Base-by-base conservation (phyloP, 495 filamentous ascomycete species). In the Parmelia sp. region DNA sequence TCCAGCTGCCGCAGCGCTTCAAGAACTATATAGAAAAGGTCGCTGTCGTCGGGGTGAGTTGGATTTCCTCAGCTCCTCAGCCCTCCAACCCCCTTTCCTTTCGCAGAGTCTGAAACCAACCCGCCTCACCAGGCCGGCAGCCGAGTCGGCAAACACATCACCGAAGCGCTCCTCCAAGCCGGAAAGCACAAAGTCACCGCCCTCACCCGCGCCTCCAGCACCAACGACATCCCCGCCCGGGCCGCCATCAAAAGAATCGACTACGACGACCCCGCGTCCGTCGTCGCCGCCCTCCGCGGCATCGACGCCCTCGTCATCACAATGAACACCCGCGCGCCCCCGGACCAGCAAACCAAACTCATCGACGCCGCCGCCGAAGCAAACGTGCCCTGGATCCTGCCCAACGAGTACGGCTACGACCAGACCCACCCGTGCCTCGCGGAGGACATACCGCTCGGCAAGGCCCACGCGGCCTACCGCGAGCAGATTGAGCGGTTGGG, bases 231-330 rank as follows among this genome's bases (percentile, higher is more conserved):
- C 0, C 80, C 81, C 8, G 56, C 67, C 0, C 83, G 83, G 45
- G 73, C 84, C 23, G 68, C 69, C 1, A 51, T 75, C 36, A 71
- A 71, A 56, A 68, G 64, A 27, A 74, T 84, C 66, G 69, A 84
- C 72, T 85, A 86, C 70, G 70, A 75, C 68, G 69, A 81, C 62
- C 70, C 69, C 5, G 65, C 69, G 15, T 72, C 77, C 44, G 67
- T 86, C 33, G 75, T 81, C 10, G 67, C 67, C 6, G 81, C 80
- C 2, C 77, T 86, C 12, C 69, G 71, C 64, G 80, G 76, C 66
- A 80, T 84, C 62, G 77, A 86, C 31, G 78, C 76, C 42, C 75
- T 90, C n/a, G 74, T 89, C 68, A 86, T 88, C 69, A 85, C 83
- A 8, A 68, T 89, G 63, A 57, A 61, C n/a, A 71, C 74, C 9